phyloP scores from a whole-genome alignment of 2,329 filamentous ascomycete genomes.

The Dendryphion nanum region DNA sequence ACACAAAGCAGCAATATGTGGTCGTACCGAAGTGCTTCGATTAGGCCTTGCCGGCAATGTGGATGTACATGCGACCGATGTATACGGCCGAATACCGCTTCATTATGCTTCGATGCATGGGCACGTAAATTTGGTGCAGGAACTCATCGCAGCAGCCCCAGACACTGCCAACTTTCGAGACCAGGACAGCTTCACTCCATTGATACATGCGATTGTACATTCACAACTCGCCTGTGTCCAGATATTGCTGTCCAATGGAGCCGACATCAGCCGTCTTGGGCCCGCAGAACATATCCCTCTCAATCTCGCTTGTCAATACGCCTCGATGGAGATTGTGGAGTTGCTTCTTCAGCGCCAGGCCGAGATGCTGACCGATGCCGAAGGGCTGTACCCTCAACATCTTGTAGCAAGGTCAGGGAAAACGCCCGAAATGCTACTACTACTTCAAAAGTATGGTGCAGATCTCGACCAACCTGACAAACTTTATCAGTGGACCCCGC shows the following conservation, averaged over 20 bases:
- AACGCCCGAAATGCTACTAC: conserved; percentile 72
- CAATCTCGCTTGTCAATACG: conserved; percentile 93
- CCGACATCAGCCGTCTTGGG: conserved; percentile 81
- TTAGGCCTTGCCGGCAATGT: conserved; percentile 75
- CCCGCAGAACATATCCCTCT: conserved; percentile 91
- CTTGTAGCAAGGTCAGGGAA: conserved; percentile 87
- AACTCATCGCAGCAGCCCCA: conserved; percentile 66
- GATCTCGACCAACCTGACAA: conserved; percentile 92
- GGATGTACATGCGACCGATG: conserved; percentile 77
- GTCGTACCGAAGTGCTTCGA: conserved; percentile 73
- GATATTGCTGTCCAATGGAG: conserved; percentile 71
- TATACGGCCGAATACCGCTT: conserved; percentile 88
- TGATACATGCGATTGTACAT: conserved; percentile 94
- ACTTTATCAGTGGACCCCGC: conserved; percentile 93
- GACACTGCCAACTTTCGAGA: conserved; percentile 84
- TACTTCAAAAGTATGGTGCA: conserved; percentile 82
- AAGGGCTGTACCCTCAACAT: conserved; percentile 96
- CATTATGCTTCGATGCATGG: conserved; percentile 98
- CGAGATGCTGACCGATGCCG: conserved; percentile 85
- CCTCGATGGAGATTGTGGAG: conserved; percentile 79
- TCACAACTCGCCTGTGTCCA: conserved; percentile 78
- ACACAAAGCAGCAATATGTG: conserved; percentile 95
- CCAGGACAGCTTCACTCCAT: conserved; percentile 93
- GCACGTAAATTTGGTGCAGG: conserved; percentile 76
- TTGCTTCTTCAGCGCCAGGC: conserved; percentile 79